Conservation (phyloP, 306 rosid genomes). For the Oemleria cerasiformis region DNA sequence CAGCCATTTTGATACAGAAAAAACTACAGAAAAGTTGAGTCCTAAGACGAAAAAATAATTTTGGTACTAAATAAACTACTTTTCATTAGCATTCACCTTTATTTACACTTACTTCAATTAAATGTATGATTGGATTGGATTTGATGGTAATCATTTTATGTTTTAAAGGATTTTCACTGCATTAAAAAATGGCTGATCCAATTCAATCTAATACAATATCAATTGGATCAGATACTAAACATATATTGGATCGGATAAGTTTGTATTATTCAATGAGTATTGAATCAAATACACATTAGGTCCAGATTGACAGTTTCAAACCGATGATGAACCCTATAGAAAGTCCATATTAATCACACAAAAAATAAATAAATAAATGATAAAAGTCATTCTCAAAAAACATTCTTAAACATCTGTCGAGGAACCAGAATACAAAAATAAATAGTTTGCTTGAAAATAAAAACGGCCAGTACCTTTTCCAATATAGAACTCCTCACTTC, state of each 20-base stretch:
- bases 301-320: background rate
- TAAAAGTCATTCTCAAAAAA: constrained; percentile 7
- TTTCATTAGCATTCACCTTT: background rate
- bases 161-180: background rate
- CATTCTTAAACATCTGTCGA: constrained; percentile 15
- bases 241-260: background rate
- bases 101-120: background rate
- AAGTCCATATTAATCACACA: constrained; percentile 2
- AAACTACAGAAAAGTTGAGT: background rate
- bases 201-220: background rate
- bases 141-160: background rate
- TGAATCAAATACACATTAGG: background rate
- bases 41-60: background rate
- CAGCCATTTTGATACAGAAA: background rate
- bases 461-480: constrained; percentile 67
- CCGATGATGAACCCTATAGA: background rate
- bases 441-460: constrained; percentile 23
- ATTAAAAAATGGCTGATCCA: background rate
- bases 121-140: background rate
- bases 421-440: constrained; percentile 8
- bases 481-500: constrained; percentile 78
- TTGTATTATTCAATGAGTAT: background rate
- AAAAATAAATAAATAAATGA: constrained; percentile 5
- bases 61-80: background rate
- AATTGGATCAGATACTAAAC: background rate